These are phyloP conservation scores for Xerophyta viscosa DNA, from an alignment of 106 monocot species.

Conservation along the genomic window DNA sequence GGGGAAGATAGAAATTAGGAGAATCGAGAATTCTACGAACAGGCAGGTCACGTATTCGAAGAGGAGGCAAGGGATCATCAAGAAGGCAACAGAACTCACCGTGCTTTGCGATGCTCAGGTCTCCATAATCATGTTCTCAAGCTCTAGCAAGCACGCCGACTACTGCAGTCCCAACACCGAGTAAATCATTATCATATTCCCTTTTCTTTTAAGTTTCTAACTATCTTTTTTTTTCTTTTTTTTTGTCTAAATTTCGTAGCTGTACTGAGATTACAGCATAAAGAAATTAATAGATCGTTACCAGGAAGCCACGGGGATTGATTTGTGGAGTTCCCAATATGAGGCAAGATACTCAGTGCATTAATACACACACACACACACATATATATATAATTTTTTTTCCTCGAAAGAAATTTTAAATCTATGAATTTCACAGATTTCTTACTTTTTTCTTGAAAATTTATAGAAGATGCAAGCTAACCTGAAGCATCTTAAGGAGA, in stretches of 20 bases:
- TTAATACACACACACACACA: too few relatives aligned
- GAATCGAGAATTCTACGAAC: slow-evolving; percentile 89
- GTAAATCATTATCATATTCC: slow-evolving; percentile 16
- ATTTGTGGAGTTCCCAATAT: slow-evolving; percentile 80
- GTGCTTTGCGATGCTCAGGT: slow-evolving; percentile 89
- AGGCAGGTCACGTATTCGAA: slow-evolving; percentile 95
- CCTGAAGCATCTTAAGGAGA: slow-evolving; percentile 64
- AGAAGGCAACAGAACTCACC: slow-evolving; percentile 88
- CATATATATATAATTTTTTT: too few relatives aligned
- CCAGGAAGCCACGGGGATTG: slow-evolving; percentile 39
- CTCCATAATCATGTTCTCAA: slow-evolving; percentile 72
- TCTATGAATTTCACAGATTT: too few relatives aligned
- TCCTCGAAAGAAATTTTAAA: too few relatives aligned
- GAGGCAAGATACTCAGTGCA: slow-evolving; percentile 32
- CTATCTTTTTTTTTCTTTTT: not conserved
- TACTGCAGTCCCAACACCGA: slow-evolving; percentile 81
- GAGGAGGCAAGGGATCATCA: slow-evolving; percentile 69
- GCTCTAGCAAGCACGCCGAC: slow-evolving; percentile 64
- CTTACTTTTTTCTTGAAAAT: too few relatives aligned
- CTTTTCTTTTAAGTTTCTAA: not conserved
- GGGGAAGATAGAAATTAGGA: slow-evolving; percentile 92
- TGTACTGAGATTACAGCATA: slow-evolving; percentile 27
- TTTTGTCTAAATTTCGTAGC: not conserved
- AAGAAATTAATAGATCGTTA: slow-evolving; percentile 63
- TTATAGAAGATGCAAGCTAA: slow-evolving; percentile 82